Conservation (phyloP, 2,329 filamentous ascomycete species). For the Lomentospora prolificans region DNA sequence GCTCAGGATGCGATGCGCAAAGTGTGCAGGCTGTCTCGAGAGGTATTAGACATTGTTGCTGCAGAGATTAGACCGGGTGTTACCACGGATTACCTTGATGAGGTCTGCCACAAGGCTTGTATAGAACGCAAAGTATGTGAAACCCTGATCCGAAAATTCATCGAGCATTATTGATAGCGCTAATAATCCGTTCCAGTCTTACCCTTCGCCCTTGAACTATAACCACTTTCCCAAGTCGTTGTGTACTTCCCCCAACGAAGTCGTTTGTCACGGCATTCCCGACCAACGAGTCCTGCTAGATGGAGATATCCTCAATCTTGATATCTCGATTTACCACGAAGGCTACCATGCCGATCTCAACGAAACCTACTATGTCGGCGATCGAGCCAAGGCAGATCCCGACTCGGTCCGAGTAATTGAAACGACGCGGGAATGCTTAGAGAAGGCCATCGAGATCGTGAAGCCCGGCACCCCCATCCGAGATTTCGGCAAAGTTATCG, state of each 20-base stretch:
- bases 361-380: constrained; percentile 96
- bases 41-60: constrained; percentile 87
- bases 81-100: constrained; percentile 90
- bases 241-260: constrained; percentile 92
- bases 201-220: constrained; percentile 92
- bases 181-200: constrained; percentile 53
- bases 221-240: constrained; percentile 95
- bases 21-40: constrained; percentile 75
- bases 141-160: not conserved
- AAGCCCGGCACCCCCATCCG: constrained; percentile 90
- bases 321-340: constrained; percentile 86
- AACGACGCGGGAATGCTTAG: constrained; percentile 76
- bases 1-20: constrained; percentile 86
- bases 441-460: constrained; percentile 82
- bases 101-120: constrained; percentile 89
- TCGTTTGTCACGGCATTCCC: constrained; percentile 97
- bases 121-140: constrained; percentile 75
- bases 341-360: constrained; percentile 96
- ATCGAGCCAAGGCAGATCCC: constrained; percentile 71
- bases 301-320: constrained; percentile 94
- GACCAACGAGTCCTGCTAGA: constrained; percentile 80
- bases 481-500: constrained; percentile 88
- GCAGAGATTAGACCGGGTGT: constrained; percentile 79
- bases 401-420: constrained; percentile 88
- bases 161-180: no score